phyloP scores from a whole-genome alignment of 2,329 filamentous ascomycete species.

The Colletotrichum salicis region DNA sequence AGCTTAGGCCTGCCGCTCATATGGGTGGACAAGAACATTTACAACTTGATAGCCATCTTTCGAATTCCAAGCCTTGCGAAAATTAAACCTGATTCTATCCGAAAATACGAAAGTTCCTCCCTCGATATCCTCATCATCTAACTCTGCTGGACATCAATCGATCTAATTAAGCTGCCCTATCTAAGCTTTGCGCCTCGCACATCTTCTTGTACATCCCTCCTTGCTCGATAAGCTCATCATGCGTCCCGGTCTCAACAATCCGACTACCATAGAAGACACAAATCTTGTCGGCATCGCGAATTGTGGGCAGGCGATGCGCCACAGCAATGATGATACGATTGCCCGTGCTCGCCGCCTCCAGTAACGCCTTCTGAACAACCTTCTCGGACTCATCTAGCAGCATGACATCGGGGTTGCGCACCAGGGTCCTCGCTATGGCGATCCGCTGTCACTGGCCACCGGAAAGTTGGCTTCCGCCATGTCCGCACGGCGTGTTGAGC shows the following conservation, averaged over 20 bases:
- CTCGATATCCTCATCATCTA: too few relatives aligned
- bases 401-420: slow-evolving; percentile 72
- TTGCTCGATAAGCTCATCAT: slow-evolving; percentile 16
- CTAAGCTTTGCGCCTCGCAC: slow-evolving; percentile 33
- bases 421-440: slow-evolving; percentile 76
- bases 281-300: slow-evolving; percentile 36
- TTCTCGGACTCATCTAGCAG: slow-evolving; percentile 77
- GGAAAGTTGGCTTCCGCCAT: slow-evolving; percentile 74
- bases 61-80: too few relatives aligned
- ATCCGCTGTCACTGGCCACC: slow-evolving; percentile 79
- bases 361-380: slow-evolving; percentile 71
- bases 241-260: slow-evolving; percentile 23
- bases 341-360: slow-evolving; percentile 38
- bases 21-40: too few relatives aligned
- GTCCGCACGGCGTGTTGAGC: slow-evolving; percentile 71
- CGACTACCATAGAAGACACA: slow-evolving; percentile 27
- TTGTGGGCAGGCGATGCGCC: slow-evolving; percentile 36
- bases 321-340: slow-evolving; percentile 34
- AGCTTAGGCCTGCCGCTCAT: too few relatives aligned
- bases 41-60: too few relatives aligned
- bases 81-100: too few relatives aligned
- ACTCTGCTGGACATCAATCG: too few relatives aligned
- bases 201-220: slow-evolving; percentile 32
- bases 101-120: too few relatives aligned
- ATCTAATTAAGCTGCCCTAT: not conserved